phyloP scores from a whole-genome alignment of 768 basidiomycete species.

The Coprinopsis strossmayeri region DNA sequence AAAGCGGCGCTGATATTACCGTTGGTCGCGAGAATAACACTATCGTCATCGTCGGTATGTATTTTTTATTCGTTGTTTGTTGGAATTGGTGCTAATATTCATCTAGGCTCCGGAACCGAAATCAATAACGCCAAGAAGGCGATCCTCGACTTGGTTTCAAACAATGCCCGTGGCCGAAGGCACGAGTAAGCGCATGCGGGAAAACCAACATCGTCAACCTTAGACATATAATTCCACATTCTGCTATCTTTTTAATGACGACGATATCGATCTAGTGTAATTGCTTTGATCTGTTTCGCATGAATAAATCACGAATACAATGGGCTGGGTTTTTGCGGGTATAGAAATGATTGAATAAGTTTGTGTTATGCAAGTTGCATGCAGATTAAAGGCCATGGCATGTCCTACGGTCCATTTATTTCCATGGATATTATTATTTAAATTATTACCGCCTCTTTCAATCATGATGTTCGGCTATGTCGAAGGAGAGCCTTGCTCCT shows the following conservation, averaged over 20 bases:
- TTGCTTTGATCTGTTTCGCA: background rate
- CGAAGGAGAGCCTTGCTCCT: constrained; percentile 79
- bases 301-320: no score
- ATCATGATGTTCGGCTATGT: constrained; percentile 58
- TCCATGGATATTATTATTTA: no score
- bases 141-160: constrained; percentile 55
- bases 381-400: no score
- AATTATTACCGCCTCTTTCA: no score
- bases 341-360: no score
- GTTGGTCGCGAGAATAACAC: constrained; percentile 84
- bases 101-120: constrained; percentile 55
- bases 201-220: background rate
- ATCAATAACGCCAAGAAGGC: constrained; percentile 71
- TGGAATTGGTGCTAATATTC: no score
- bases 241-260: no score
- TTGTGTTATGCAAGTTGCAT: no score
- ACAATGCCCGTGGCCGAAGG: constrained; percentile 32
- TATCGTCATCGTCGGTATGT: constrained; percentile 85
- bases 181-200: background rate
- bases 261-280: background rate
- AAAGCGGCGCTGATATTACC: constrained; percentile 89
- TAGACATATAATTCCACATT: background rate
- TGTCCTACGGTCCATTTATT: no score
- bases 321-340: no score
- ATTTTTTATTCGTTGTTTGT: no score